Base-by-base conservation (phyloP, 257 asterid species). In the Anisodus acutangulus region DNA sequence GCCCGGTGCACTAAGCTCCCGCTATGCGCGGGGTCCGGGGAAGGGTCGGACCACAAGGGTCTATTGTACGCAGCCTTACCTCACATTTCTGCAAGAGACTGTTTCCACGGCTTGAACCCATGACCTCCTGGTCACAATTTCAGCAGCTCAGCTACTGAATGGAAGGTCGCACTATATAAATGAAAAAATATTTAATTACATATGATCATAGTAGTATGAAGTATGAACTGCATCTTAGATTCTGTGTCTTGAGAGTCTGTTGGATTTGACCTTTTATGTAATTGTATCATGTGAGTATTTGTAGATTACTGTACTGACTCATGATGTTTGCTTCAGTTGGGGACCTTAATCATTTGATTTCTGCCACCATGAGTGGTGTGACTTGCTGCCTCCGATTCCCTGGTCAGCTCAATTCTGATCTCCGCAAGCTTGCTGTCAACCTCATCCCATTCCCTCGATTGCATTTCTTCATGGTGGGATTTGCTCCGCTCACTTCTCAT, bases 311-410 rank as follows among this genome's bases (percentile, higher is more conserved):
- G 81, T 53, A 53, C 81, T 26, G 60, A 53, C 64, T 3, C 4
- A 9, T 83, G 45, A 70, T 83, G 68, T 64, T 54, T 72, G 81
- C 39, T 58, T 57, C 93, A 92, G 97, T 93, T 88, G 94, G 94
- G 53, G 97, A 93, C 88, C 89, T 93, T 81, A 92, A 92, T 89
- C 95, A 92, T 86, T 31, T 93, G 85, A 93, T 93, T 19, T 93
- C 94, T 82, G 97, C 97, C 81, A 93, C 95, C 81, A 93, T 91
- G 97, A 92, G 97, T 79, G 97, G 97, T 74, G 94, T 91, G n/a
- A 93, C 97, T 11, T 92, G 97, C 90, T 93, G 97, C 86, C 92
- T 93, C 31, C 93, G 95, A 43, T 93, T 93, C 89, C 97, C 97
- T 45, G 97, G 97, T 54, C 97, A 93, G 83, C 97, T 92, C 82